Evolutionary conservation across 768 basidiomycete species (phyloP), one percentile per base, ranked within the genome.

Genomic region (Lactarius pseudohatsudake): DNA sequence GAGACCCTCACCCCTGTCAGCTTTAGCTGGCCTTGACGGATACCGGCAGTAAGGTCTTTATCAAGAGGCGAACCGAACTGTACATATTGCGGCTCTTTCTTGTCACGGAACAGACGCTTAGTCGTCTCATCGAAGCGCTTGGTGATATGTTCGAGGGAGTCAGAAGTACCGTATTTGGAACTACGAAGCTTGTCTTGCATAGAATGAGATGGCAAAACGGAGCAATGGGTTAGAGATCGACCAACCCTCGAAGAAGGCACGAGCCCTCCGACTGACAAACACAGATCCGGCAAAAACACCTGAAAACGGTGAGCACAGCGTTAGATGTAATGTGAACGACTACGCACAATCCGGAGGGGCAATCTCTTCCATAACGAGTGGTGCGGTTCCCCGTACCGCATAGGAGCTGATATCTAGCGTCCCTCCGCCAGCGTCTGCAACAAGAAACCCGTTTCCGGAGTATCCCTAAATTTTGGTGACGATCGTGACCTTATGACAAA

Each of bases 391-490:
- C 8, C 86, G 85, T 61, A 92, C 88, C 1, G 86, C 89, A 69
- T 92, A 92, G 5, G 90, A 86, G 68, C 88, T 90, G 71, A 92
- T 89, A 74, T 92, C 90, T 57, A 92, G 81, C 0, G 90, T 92
- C 50, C 90, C 90, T 61, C 90, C 90, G 62, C 90, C 90, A 1
- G 90, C 90, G 75, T 92, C 90, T 15, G 88, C 88, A 28, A 92
- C 87, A 28, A 92, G 79, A 76, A 92, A 92, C 4, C 90, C 90
- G 70, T 90, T 85, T 72, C 84, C 88, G 13, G 89, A 87, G 18
- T 88, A 84, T 71, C 86, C 87, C 90, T 91, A 34, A 2, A 15
- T n/a, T 9, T 18, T 53, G 22, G 50, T 26, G 26, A 60, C 40
- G 30, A 26, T 11, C 59, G 60, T 57, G 43, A 58, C 34, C 58